Conservation (phyloP, 1,139 yeast species). For the Scheffersomyces cryptocercus region DNA sequence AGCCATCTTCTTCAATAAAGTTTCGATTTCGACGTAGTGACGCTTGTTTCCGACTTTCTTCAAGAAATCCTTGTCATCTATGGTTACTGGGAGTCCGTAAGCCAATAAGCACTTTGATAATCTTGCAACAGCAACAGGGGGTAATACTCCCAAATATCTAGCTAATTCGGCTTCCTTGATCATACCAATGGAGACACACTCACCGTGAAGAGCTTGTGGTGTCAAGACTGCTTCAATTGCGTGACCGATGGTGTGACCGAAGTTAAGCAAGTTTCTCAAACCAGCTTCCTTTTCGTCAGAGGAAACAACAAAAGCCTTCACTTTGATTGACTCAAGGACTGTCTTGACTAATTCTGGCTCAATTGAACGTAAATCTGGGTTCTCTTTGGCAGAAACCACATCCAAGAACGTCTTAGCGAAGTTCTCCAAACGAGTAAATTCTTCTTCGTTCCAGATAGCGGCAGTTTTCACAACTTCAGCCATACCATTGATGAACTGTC, state of each 20-base stretch:
- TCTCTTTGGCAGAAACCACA: constrained; percentile 46
- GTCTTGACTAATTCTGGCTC: constrained; percentile 73
- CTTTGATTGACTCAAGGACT: constrained; percentile 83
- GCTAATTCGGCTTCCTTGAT: constrained; percentile 92
- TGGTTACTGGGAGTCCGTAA: constrained; percentile 80
- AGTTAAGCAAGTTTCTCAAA: constrained; percentile 84
- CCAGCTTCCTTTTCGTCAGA: constrained; percentile 96
- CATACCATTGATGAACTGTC: constrained; percentile 98
- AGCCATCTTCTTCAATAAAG: constrained; percentile 79
- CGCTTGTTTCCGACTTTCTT: constrained; percentile 64
- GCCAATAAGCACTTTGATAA: constrained; percentile 78
- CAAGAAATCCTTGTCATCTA: constrained; percentile 67
- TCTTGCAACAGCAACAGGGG: constrained; percentile 94
- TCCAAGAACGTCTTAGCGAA: constrained; percentile 69
- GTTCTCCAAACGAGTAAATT: constrained; percentile 79
- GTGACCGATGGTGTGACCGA: constrained; percentile 97
- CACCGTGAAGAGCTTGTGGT: constrained; percentile 96
- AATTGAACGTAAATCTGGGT: constrained; percentile 62
- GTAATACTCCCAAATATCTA: constrained; percentile 81
- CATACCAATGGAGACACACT: constrained; percentile 95
- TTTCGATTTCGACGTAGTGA: constrained; percentile 65
- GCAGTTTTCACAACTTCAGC: constrained; percentile 98
- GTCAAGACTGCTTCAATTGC: constrained; percentile 96
- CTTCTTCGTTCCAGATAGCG: constrained; percentile 93
- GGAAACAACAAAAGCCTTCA: constrained; percentile 92